Evolutionary conservation across 148 eudicot species (phyloP), one percentile per base, ranked within the genome.

Genomic region (Nepenthes mirabilis): DNA sequence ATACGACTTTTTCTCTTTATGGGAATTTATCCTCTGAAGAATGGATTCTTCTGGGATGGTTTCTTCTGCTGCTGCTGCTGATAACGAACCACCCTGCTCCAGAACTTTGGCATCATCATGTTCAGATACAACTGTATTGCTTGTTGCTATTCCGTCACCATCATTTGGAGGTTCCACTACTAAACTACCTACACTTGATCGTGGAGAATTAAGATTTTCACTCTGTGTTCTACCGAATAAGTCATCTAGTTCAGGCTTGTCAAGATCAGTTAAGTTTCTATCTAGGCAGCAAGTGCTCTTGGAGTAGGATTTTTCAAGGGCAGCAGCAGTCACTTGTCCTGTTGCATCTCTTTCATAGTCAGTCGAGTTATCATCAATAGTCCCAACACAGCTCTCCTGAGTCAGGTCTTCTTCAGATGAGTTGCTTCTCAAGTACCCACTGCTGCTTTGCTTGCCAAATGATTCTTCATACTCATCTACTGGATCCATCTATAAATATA

Each of bases 351-450:
- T 6, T 55, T 63, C 62, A 36, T 58, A 64, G 47, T 65, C 36
- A 53, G 36, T 63, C 9, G 43, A 52, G 52, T 36, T 60, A 3
- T 70, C 68, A 1, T 14, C 36, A 33, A 69, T 72, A 34, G 64
- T 59, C 49, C 73, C 82, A 12, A 43, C 9, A 13, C 34, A 70
- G 43, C 54, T 70, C 60, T 79, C 79, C 6, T 53, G 66, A 33
- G 36, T 58, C 62, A 82, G 37, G 57, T 93, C 91, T 37, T 93
- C 89, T 66, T 84, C 95, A 0, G 95, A 82, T 2, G 91, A 80
- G 71, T 70, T 70, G 76, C 77, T 80, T 79, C 95, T 80, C 56
- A 68, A 60, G 76, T 74, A 79, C 45, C 70, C 65, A 62, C 72
- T 73, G 62, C 71, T 67, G 60, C 74, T 70, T 57, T 74, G 77